phyloP scores from a whole-genome alignment of 2,329 filamentous ascomycete species.

The Bipolaris bicolor region DNA sequence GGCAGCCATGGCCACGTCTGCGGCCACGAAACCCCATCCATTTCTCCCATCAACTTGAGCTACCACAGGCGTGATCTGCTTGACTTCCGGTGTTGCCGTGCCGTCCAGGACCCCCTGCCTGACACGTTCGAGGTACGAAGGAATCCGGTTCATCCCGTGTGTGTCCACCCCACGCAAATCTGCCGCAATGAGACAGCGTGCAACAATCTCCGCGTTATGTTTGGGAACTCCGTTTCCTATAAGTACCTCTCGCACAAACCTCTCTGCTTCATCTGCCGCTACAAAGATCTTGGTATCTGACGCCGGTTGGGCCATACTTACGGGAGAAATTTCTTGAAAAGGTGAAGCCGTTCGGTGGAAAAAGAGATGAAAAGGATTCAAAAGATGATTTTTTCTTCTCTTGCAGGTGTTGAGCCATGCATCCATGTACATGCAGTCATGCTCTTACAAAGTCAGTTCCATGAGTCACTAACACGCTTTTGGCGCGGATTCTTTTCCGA shows the following conservation, averaged over 20 bases:
- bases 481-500: too few species aligned
- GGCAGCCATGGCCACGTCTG: conserved; percentile 67
- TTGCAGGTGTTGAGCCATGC: not conserved
- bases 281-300: conserved; percentile 14
- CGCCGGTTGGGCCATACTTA: not conserved
- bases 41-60: conserved; percentile 72
- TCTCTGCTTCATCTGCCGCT: conserved; percentile 17
- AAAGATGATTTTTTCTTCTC: not conserved
- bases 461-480: too few species aligned
- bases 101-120: conserved; percentile 71
- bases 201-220: conserved; percentile 66
- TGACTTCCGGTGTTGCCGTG: conserved; percentile 63
- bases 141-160: conserved; percentile 78
- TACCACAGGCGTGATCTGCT: conserved; percentile 71
- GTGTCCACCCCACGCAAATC: conserved; percentile 83
- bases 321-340: not conserved
- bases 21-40: conserved; percentile 76
- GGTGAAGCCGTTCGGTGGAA: not conserved
- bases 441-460: too few species aligned
- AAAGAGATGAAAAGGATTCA: too few species aligned
- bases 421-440: too few species aligned
- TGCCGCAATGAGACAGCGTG: conserved; percentile 71
- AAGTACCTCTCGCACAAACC: conserved; percentile 62
- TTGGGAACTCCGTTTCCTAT: conserved; percentile 65
- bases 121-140: conserved; percentile 76